phyloP scores from a whole-genome alignment of 2,329 filamentous ascomycete genomes.

The Passalora sequoiae region DNA sequence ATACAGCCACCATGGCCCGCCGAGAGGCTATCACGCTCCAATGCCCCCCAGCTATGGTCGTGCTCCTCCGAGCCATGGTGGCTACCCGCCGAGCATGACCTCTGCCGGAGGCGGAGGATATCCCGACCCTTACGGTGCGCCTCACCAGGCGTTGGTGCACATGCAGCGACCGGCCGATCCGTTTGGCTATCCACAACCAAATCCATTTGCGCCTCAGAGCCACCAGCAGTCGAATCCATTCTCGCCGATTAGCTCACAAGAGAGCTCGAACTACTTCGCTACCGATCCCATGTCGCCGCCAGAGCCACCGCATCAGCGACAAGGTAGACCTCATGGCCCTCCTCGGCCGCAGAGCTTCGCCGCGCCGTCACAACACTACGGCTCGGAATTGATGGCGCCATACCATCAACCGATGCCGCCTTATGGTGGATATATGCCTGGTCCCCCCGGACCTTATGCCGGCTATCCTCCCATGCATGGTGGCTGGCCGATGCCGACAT shows the following conservation, averaged over 20 bases:
- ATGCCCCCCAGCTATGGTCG: conserved; percentile 28
- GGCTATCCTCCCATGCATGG: conserved; percentile 17
- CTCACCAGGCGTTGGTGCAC: conserved; percentile 27
- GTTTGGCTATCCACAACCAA: conserved; percentile 35
- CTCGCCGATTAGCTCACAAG: conserved; percentile 27
- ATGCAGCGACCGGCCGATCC: conserved; percentile 30
- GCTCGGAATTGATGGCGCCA: conserved; percentile 27
- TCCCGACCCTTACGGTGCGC: conserved; percentile 22
- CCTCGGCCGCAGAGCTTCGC: conserved; percentile 29
- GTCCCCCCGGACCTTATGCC: conserved; percentile 7
- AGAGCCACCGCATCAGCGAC: conserved; percentile 18
- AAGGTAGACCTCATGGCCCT: conserved; percentile 21
- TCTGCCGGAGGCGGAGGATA: conserved; percentile 18
- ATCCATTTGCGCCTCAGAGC: conserved; percentile 37
- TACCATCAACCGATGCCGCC: conserved; percentile 23
- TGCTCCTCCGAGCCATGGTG: conserved; percentile 30
- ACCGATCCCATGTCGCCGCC: conserved; percentile 24
- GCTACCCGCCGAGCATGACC: conserved; percentile 31
- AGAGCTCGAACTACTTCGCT: conserved; percentile 35
- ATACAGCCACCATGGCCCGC: conserved; percentile 35
- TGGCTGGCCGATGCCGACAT: conserved; percentile 16
- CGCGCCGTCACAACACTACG: conserved; percentile 25
- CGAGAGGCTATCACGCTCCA: conserved; percentile 30
- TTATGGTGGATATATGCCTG: conserved; percentile 19
- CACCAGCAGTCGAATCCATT: conserved; percentile 26